phyloP scores from a whole-genome alignment of 192 early-diverging fungal species.

The Backusella tarrabulga region DNA sequence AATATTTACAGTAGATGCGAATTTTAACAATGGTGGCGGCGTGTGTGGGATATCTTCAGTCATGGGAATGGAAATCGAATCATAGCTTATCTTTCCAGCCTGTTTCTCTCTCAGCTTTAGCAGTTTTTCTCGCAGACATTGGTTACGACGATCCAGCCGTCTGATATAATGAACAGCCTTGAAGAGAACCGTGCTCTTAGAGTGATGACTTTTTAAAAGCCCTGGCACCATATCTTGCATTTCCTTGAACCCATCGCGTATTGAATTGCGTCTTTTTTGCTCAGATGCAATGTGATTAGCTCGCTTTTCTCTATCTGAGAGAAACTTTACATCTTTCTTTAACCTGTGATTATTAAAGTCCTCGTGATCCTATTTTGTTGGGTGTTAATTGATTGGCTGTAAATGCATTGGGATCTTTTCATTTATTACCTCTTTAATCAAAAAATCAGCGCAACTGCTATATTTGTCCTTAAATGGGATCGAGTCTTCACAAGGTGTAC shows the following conservation, averaged over 20 bases:
- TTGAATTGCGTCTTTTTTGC: constrained; percentile 69
- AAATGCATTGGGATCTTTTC: not conserved
- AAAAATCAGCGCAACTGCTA: not conserved
- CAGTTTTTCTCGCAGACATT: constrained; percentile 18
- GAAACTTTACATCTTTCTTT: constrained; percentile 38
- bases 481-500: not conserved
- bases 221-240: constrained; percentile 85
- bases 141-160: constrained; percentile 56
- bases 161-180: constrained; percentile 66
- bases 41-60: not conserved
- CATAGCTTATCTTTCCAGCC: not conserved
- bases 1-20: not conserved
- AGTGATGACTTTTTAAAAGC: constrained; percentile 65
- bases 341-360: not conserved
- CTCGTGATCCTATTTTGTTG: constrained; percentile 5
- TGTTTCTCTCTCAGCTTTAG: not conserved
- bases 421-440: constrained; percentile 1
- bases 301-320: constrained; percentile 72
- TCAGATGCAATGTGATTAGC: constrained; percentile 74
- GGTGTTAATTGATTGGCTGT: not conserved
- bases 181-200: constrained; percentile 63
- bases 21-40: not conserved
- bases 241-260: constrained; percentile 84
- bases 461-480: not conserved
- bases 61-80: not conserved